Base-by-base conservation (phyloP, 495 filamentous ascomycete genomes). In the Penicillium diatomitis region DNA sequence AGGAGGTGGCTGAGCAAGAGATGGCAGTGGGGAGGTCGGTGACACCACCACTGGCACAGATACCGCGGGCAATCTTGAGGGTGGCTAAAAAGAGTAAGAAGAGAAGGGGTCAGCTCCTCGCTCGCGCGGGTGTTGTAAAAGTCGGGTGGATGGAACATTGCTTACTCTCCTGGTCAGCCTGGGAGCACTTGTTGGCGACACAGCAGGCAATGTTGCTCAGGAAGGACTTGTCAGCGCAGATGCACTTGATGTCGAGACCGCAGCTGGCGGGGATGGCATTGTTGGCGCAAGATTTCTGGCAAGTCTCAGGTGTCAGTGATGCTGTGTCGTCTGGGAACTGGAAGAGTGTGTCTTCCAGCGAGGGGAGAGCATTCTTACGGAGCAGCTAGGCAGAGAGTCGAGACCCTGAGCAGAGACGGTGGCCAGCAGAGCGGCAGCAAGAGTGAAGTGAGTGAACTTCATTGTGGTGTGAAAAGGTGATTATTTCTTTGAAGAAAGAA, bases 151-250 rank as follows among this genome's bases (percentile, higher is more conserved):
- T 29, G 6, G 20, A 6, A 38, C 1, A 40, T 32, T 51, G 64
- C 69, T 36, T 71, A 84, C 82, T 61, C 27, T 75, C 36, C 60
- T 86, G 78, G 36, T 86, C 83, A 0, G 63, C 61, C 1, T 49
- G 6, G 39, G 61, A 52, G 65, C 88, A 95, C 7, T 49, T 60
- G 3, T 55, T 58, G 28, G 63, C 58, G 5, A 94, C 70, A 61
- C 88, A 95, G 71, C 83, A 86, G 31, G 80, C 67, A 48, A 92
- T 80, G 32, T 64, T 53, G 34, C 40, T 54, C 49, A 95, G 71
- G 70, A 87, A 86, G 6, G 61, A 58, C 5, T 62, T 54, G 62
- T 76, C 69, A 8, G 50, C 55, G 69, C 88, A 94, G 56, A 90
- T 87, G 62, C 88, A 94, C 35, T 64, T 55, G 51, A 80, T 60